Conservation (phyloP, 768 basidiomycete species). For the Psilocybe sp. region DNA sequence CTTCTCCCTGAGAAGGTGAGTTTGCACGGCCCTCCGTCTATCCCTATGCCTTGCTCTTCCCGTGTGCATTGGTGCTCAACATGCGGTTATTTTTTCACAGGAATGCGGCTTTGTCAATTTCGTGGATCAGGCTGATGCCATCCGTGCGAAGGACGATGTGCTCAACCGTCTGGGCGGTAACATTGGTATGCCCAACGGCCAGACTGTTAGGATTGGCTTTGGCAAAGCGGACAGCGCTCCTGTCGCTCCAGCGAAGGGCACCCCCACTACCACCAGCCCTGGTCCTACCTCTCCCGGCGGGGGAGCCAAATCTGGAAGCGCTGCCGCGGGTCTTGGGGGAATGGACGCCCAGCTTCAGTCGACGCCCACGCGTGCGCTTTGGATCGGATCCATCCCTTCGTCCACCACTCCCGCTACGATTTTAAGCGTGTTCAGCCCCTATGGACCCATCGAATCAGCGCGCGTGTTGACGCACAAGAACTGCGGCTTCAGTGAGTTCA, state of each 20-base stretch:
- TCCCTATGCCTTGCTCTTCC: slow-evolving; percentile 3
- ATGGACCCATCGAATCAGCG: slow-evolving; percentile 96
- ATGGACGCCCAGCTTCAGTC: slow-evolving; percentile 88
- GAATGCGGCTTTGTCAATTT: slow-evolving; percentile 99
- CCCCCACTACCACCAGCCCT: slow-evolving; percentile 48
- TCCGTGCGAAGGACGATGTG: slow-evolving; percentile 97
- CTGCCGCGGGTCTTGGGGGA: slow-evolving; percentile 55
- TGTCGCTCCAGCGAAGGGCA: slow-evolving; percentile 81
- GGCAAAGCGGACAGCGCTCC: slow-evolving; percentile 98
- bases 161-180: slow-evolving; percentile 92
- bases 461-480: slow-evolving; percentile 96
- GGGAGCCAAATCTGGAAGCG: slow-evolving; percentile 42
- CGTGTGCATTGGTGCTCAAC: slow-evolving; percentile 5
- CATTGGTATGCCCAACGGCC: slow-evolving; percentile 92
- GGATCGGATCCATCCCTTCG: slow-evolving; percentile 97
- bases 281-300: slow-evolving; percentile 62
- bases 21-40: slow-evolving; percentile 2
- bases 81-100: slow-evolving; percentile 35
- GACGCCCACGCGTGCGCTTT: slow-evolving; percentile 90
- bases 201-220: slow-evolving; percentile 96
- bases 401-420: slow-evolving; percentile 94
- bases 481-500: slow-evolving; percentile 79
- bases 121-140: slow-evolving; percentile 92
- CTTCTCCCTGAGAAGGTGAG: slow-evolving; percentile 93
- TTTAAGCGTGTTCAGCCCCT: slow-evolving; percentile 94